A percentile compares a stretch with the other conserved stretches of the same genome.
Conservation (phyloP, 2,329 filamentous ascomycete genomes). For the Ophiostoma perfectum region DNA sequence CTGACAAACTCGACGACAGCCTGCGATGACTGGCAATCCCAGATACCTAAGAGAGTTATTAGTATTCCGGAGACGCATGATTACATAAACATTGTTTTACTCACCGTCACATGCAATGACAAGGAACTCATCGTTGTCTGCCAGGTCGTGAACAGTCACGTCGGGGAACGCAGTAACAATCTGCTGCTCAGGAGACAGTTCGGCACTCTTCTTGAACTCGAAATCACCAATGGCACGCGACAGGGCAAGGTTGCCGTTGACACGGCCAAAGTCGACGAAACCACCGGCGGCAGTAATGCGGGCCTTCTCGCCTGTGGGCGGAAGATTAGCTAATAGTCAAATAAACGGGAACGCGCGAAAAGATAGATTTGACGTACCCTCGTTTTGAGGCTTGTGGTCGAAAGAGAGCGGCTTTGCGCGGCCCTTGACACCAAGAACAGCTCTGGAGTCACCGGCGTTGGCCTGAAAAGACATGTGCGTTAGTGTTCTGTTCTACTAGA, state of each 20-base stretch:
- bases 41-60: slow-evolving; percentile 66
- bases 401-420: slow-evolving; percentile 97
- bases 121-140: slow-evolving; percentile 90
- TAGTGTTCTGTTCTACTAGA: background rate
- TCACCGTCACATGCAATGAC: slow-evolving; percentile 88
- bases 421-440: slow-evolving; percentile 92
- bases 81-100: slow-evolving; percentile 31
- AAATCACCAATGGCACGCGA: slow-evolving; percentile 98
- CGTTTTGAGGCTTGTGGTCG: slow-evolving; percentile 98
- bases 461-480: slow-evolving; percentile 53
- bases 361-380: slow-evolving; percentile 55
- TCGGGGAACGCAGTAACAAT: slow-evolving; percentile 97
- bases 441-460: slow-evolving; percentile 93
- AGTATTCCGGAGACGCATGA: background rate
- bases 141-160: slow-evolving; percentile 83
- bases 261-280: slow-evolving; percentile 96
- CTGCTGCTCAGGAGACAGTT: slow-evolving; percentile 94
- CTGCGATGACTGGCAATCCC: slow-evolving; percentile 98
- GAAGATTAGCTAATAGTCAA: slow-evolving; percentile 22
- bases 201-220: slow-evolving; percentile 98
- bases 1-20: slow-evolving; percentile 95
- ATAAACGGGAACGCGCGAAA: background rate
- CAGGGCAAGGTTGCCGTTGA: slow-evolving; percentile 94
- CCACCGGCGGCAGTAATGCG: slow-evolving; percentile 92
- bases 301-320: slow-evolving; percentile 74